phyloP scores from a whole-genome alignment of 805 yeast species.

The Yarrowia sp. region DNA sequence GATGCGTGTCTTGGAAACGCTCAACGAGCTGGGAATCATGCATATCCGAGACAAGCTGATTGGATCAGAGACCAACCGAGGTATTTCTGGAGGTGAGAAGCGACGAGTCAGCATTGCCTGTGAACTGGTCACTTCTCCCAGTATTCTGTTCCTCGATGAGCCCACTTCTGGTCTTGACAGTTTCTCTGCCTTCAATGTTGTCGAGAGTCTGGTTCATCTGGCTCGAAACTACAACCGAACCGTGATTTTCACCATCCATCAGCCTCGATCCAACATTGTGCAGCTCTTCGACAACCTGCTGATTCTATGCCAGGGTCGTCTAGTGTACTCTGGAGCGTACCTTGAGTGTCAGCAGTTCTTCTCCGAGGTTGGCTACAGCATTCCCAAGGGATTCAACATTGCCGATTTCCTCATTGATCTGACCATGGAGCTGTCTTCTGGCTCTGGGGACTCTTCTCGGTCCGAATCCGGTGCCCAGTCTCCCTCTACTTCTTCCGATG shows the following conservation, averaged over 20 bases:
- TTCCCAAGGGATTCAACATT: conserved; percentile 87
- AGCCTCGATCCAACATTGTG: conserved; percentile 94
- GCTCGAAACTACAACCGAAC: conserved; percentile 83
- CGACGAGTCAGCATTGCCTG: conserved; percentile 91
- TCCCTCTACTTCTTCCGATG: conserved; percentile 26
- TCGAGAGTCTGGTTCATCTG: conserved; percentile 76
- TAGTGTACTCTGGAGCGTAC: conserved; percentile 87
- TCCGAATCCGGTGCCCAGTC: conserved; percentile 1
- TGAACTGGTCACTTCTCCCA: conserved; percentile 85
- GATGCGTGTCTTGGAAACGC: conserved; percentile 75
- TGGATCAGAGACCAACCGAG: conserved; percentile 86
- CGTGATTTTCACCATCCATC: conserved; percentile 89
- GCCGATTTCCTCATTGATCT: conserved; percentile 93
- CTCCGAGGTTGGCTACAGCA: conserved; percentile 65
- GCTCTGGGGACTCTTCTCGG: conserved; percentile 17
- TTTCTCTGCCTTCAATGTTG: conserved; percentile 85
- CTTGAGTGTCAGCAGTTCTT: conserved; percentile 71
- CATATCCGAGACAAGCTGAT: conserved; percentile 79
- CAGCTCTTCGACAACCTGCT: conserved; percentile 81
- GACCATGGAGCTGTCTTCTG: conserved; percentile 55
- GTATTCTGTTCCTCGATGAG: conserved; percentile 79
- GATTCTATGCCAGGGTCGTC: conserved; percentile 75
- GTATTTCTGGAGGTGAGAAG: conserved; percentile 91
- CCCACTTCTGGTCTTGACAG: conserved; percentile 96
- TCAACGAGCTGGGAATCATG: conserved; percentile 78